Evolutionary conservation across 1,284 basidiomycete genomes (phyloP), one percentile per base, ranked within the genome.

Genomic region (Stygiomarasmius scandens): DNA sequence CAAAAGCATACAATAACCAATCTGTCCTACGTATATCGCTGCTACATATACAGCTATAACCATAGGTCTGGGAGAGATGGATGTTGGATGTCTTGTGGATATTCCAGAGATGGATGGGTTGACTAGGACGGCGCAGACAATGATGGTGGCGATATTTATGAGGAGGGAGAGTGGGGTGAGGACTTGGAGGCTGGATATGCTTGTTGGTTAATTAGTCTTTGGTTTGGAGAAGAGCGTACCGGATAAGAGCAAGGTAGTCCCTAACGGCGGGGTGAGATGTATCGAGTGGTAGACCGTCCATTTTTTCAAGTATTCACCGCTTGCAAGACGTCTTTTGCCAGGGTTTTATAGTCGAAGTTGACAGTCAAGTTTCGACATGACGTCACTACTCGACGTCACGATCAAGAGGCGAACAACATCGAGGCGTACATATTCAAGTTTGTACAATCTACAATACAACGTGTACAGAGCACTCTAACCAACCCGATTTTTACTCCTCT

Each of bases 1-100:
- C 5, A 96, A 78, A 14, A 94, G 74, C 2, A 93, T 64, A 59
- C 93, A 95, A 66, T 95, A 93, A 0, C 91, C 93, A 52, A 95
- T 79, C 69, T 90, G 85, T 0, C 81, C 78, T 11, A 85, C 65
- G 62, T 82, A 89, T 57, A 90, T 74, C 2, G 79, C 75, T 2
- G 80, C 69, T 58, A 92, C 80, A 70, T 93, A 96, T 8, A 84
- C 67, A 0, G 82, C 83, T 9, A 95, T 79, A 61, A 92, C 77
- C 1, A 74, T 72, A 0, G 82, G 78, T 27, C 83, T 79, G 0
- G 93, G 92, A 0, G 90, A 88, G 46, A 96, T 79, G 6, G 90
- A 78, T 0, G 92, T 89, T 0, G 87, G 87, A 66, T 89, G 82
- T 25, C 80, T 71, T 44, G 71, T 73, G 6, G 82, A 77, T 27